Percentiles rank a stretch among this genome's conserved stretches.
Evolutionary conservation across 129 eudicot genomes (phyloP).

Genomic region (Apium graveolens): DNA sequence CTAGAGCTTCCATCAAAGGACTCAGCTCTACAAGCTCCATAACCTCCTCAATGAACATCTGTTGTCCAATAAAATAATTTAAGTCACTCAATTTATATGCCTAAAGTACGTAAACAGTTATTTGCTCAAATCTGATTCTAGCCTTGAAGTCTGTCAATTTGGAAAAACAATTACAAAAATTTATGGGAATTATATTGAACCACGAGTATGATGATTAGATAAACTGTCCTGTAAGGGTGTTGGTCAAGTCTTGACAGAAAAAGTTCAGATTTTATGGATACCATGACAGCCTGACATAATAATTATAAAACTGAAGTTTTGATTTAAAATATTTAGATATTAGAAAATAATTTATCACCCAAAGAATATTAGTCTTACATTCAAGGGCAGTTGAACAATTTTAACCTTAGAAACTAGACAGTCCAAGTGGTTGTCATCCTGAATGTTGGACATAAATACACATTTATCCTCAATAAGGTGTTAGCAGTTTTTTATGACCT

Average conservation of each 20-base stretch:
- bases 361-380: no score
- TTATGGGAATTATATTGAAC: background rate
- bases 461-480: no score
- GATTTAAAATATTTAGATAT: no score
- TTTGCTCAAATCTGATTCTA: background rate
- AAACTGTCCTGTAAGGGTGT: background rate
- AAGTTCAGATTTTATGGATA: background rate
- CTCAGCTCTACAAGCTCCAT: conserved; percentile 81
- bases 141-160: background rate
- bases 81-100: background rate
- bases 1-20: conserved; percentile 64
- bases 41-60: no score
- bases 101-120: background rate
- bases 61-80: background rate
- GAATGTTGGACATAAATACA: no score
- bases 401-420: no score
- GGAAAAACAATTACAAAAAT: background rate
- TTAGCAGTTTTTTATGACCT: no score
- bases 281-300: no score
- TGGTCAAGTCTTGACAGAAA: background rate
- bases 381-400: no score
- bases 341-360: no score
- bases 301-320: no score
- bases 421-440: no score
- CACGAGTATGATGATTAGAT: background rate